A percentile compares a stretch with the other conserved stretches of the same genome.
phyloP scores from a whole-genome alignment of 305 asterid genomes.

The Fraxinus velutina region DNA sequence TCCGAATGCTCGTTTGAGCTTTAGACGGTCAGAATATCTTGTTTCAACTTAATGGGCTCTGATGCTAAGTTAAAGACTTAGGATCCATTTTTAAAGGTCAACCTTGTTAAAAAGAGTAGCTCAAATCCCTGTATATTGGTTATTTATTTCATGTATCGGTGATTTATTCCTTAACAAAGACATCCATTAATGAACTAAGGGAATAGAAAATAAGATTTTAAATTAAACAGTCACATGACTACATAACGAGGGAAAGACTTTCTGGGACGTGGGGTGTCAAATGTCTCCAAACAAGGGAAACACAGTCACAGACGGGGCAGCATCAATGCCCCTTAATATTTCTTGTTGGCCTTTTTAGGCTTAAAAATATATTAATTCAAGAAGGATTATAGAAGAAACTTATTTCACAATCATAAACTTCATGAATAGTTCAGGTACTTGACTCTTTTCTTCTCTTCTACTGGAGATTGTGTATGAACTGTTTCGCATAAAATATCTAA shows the following conservation, averaged over 20 bases:
- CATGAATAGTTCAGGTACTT: neutral
- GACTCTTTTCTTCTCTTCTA: neutral
- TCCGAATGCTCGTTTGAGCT: neutral
- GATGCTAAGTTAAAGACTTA: neutral
- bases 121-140: neutral
- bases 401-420: neutral
- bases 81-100: neutral
- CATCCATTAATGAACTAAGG: neutral
- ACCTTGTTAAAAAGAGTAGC: neutral
- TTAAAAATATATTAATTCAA: neutral
- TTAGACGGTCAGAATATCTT: neutral
- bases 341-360: neutral
- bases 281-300: neutral
- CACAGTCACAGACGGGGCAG: neutral
- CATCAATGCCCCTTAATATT: neutral
- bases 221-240: neutral
- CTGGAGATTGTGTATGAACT: neutral
- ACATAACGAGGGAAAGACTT: neutral
- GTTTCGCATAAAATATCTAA: neutral
- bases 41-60: neutral
- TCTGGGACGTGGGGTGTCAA: neutral
- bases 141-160: neutral
- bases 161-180: neutral
- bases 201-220: neutral
- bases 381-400: neutral